phyloP scores from a whole-genome alignment of 2,329 filamentous ascomycete species.

The Coleophoma eucalyptorum region DNA sequence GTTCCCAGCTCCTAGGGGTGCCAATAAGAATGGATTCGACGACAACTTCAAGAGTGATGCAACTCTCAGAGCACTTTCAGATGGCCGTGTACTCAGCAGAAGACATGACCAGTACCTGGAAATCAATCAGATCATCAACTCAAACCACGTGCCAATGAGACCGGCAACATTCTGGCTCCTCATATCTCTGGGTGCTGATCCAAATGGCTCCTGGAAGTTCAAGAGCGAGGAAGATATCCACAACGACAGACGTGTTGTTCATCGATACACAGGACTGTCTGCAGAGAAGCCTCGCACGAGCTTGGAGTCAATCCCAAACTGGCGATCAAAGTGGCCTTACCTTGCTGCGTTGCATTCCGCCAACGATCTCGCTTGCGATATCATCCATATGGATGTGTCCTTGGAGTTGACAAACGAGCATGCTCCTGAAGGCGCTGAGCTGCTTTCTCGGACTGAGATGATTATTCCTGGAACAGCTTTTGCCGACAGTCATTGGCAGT shows the following conservation, averaged over 20 bases:
- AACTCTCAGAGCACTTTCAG: constrained; percentile 57
- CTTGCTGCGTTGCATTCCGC: constrained; percentile 49
- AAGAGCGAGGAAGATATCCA: constrained; percentile 17
- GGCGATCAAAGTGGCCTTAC: constrained; percentile 55
- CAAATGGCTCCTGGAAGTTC: constrained; percentile 11
- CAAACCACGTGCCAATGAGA: constrained; percentile 11
- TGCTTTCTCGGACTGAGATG: constrained; percentile 57
- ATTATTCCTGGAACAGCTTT: constrained; percentile 49
- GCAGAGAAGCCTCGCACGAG: constrained; percentile 20
- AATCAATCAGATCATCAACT: constrained; percentile 7
- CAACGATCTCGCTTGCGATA: constrained; percentile 49
- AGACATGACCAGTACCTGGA: constrained; percentile 14
- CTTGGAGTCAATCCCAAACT: constrained; percentile 50
- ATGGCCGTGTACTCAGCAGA: constrained; percentile 28
- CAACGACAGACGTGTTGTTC: constrained; percentile 12
- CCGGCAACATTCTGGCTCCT: constrained; percentile 23
- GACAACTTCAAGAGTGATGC: constrained; percentile 62
- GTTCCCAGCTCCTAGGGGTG: constrained; percentile 45
- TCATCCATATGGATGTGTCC: constrained; percentile 60
- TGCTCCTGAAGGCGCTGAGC: constrained; percentile 56
- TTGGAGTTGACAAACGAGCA: constrained; percentile 53
- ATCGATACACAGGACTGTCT: constrained; percentile 20
- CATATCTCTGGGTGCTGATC: constrained; percentile 15
- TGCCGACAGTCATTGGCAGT: constrained; percentile 56
- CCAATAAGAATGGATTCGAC: constrained; percentile 50